Evolutionary conservation across 2,329 filamentous ascomycete species (phyloP).

Genomic region (Penicillium sp.): DNA sequence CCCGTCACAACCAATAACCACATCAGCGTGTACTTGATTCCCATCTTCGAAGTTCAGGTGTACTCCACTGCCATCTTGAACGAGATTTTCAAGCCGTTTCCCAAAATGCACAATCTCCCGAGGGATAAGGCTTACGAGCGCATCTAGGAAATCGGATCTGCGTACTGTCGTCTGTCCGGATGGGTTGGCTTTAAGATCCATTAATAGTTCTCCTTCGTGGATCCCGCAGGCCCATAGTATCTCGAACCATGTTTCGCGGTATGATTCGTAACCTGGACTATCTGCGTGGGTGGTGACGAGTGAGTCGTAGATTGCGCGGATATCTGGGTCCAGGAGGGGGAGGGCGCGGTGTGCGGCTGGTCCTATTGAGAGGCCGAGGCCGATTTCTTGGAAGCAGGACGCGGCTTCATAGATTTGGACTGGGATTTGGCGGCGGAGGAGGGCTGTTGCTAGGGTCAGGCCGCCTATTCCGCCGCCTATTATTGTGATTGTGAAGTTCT

Average conservation of each 20-base stretch:
- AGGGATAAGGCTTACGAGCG: conserved; percentile 32
- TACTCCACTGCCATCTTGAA: conserved; percentile 15
- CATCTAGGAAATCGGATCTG: conserved; percentile 36
- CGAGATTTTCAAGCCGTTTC: conserved; percentile 29
- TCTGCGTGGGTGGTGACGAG: conserved; percentile 36
- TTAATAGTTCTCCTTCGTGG: conserved; percentile 25
- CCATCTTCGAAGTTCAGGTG: conserved; percentile 34
- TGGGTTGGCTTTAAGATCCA: conserved; percentile 32
- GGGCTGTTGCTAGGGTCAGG: conserved; percentile 54
- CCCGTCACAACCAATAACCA: conserved; percentile 40
- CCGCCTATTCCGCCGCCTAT: conserved; percentile 62
- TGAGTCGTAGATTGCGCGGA: conserved; percentile 32
- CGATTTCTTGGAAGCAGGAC: conserved; percentile 56
- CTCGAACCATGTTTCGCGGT: conserved; percentile 35
- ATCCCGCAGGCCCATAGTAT: conserved; percentile 27
- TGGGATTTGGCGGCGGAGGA: conserved; percentile 47
- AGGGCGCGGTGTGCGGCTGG: conserved; percentile 58
- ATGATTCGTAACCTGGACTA: conserved; percentile 31
- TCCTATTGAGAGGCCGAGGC: conserved; percentile 58
- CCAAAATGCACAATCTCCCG: conserved; percentile 32
- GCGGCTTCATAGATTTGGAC: conserved; percentile 60
- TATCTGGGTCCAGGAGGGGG: conserved; percentile 50
- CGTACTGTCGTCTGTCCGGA: conserved; percentile 35
- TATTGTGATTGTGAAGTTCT: conserved; percentile 53
- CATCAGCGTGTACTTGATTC: conserved; percentile 26